phyloP scores from a whole-genome alignment of 139 green algal species.

The Limnomonas spitsbergensis region DNA sequence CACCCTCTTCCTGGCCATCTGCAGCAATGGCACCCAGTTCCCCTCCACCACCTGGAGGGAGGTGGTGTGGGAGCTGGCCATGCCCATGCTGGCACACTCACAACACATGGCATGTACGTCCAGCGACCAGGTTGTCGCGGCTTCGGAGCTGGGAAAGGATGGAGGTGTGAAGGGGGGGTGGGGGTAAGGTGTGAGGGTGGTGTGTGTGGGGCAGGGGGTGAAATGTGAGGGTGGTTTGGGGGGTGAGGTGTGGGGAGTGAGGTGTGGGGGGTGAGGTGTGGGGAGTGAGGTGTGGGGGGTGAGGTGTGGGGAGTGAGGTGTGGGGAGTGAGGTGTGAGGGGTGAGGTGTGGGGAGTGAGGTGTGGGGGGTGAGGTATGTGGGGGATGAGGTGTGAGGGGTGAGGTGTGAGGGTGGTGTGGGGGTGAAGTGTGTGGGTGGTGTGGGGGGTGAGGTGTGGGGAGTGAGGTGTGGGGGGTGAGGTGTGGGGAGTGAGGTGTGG shows the following conservation, averaged over 20 bases:
- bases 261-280: neutral
- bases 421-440: too few relatives aligned
- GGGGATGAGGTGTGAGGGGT: too few relatives aligned
- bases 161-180: constrained; percentile 28
- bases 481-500: too few relatives aligned
- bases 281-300: neutral
- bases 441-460: too few relatives aligned
- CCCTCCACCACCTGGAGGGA: constrained; percentile 51
- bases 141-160: constrained; percentile 71
- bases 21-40: constrained; percentile 66
- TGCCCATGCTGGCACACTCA: constrained; percentile 73
- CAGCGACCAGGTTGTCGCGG: constrained; percentile 50
- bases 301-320: too few relatives aligned
- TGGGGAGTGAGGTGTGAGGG: too few relatives aligned
- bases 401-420: too few relatives aligned
- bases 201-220: neutral
- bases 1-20: constrained; percentile 80
- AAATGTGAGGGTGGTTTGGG: neutral
- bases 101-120: constrained; percentile 63
- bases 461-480: too few relatives aligned
- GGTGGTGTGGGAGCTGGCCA: constrained; percentile 67
- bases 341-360: too few relatives aligned
- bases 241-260: neutral
- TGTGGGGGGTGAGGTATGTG: too few relatives aligned
- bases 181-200: neutral